A percentile compares a stretch with the other conserved stretches of the same genome.
Conservation (phyloP, 345 rosid genomes). For the Bruguiera gymnorhiza region DNA sequence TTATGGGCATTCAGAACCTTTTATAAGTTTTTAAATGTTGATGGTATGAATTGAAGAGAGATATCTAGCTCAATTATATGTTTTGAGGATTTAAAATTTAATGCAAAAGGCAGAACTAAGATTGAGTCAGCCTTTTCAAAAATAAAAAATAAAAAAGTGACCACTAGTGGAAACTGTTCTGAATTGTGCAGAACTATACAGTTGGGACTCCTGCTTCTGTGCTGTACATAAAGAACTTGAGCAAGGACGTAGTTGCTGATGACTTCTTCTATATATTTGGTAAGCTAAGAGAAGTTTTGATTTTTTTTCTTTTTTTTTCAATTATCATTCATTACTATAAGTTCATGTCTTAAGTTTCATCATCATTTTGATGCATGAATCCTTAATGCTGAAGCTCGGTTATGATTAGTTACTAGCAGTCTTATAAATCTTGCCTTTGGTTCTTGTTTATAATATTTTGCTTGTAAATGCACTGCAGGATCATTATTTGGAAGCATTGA, state of each 20-base stretch:
- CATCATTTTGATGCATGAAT: background rate
- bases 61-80: background rate
- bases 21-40: background rate
- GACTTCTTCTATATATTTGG: slow-evolving; percentile 84
- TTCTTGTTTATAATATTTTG: slow-evolving; percentile 17
- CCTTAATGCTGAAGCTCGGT: background rate
- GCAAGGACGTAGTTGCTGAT: slow-evolving; percentile 71
- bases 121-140: background rate
- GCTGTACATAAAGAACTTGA: slow-evolving; percentile 82
- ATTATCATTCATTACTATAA: background rate
- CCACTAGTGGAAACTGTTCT: background rate
- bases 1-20: no score
- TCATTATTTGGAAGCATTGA: slow-evolving; percentile 77
- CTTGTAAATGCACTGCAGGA: slow-evolving; percentile 45
- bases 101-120: background rate
- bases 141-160: background rate
- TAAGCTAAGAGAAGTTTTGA: slow-evolving; percentile 34
- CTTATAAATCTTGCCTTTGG: background rate
- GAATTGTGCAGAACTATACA: slow-evolving; percentile 67
- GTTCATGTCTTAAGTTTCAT: background rate
- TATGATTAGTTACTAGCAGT: background rate
- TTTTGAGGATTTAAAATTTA: background rate
- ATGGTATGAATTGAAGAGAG: background rate
- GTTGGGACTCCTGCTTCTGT: slow-evolving; percentile 83
- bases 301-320: background rate